Base-by-base conservation (phyloP, 148 eudicot species). In the Fagopyrum esculentum region DNA sequence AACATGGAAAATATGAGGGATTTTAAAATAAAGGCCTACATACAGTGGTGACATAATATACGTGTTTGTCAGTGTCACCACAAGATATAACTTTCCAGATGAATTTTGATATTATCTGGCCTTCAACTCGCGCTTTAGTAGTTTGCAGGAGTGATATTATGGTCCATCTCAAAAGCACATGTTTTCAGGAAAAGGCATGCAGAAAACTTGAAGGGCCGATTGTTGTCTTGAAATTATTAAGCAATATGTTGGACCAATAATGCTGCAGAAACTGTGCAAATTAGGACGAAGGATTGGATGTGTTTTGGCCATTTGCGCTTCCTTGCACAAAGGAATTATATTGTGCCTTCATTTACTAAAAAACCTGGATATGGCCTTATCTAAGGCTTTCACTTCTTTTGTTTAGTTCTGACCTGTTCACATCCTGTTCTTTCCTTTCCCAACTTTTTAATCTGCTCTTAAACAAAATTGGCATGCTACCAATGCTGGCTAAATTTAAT, bases 351-450 rank as follows among this genome's bases (percentile, higher is more conserved):
- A 56, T 56, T 56, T 56, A 6, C 22, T 56, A 22, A 56, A 56
- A 22, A 56, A 56, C 60, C 60, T 56, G 60, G 60, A n/a, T 19
- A 56, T 56, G 60, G n/a, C 17, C 60, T 56, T 22, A 56, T 56
- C 16, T 35, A 35, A 51, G 55, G 16, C 55, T 51, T 51, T 51
- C 55, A 51, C 4, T 51, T 51, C 55, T 51, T 51, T 12, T 56
- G 7, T 26, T 56, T 19, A 22, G 30, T 59, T 22, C 64, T 59
- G 64, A 22, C 17, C 22, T 63, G 30, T 63, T 63, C 12, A 49
- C 12, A 8, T 49, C 52, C 19, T 63, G 15, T 29, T 63, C 43
- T 35, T 30, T 9, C 8, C 44, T 63, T 30, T 63, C 45, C 69
- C 35, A 63, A 30, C 16, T 29, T 29, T 30, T 29, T 63, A 6